phyloP scores from a whole-genome alignment of 2,329 filamentous ascomycete species.

The Simplicillium aogashimaense region DNA sequence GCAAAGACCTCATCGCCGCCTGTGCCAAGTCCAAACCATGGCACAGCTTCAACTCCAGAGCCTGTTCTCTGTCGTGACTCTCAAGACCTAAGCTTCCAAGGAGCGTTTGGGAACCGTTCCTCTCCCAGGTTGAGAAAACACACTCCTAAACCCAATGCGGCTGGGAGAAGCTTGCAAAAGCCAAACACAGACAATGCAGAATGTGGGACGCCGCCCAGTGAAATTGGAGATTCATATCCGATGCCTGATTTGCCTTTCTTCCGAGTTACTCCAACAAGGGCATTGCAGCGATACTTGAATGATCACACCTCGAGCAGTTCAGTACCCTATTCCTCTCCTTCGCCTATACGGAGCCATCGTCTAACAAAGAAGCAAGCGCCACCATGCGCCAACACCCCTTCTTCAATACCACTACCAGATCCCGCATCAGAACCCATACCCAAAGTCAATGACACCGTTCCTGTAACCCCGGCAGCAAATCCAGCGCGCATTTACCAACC shows the following conservation, averaged over 20 bases:
- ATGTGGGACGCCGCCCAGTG: conserved; percentile 34
- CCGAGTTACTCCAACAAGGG: conserved; percentile 34
- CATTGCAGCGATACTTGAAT: conserved; percentile 39
- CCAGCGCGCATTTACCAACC: neutral
- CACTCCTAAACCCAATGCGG: no score
- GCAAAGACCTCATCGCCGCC: conserved; percentile 1
- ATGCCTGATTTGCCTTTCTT: conserved; percentile 20
- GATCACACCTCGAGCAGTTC: conserved; percentile 12
- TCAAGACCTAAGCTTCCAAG: conserved; percentile 32
- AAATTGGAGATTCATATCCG: conserved; percentile 45
- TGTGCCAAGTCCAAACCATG: neutral
- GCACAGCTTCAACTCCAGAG: conserved; percentile 7
- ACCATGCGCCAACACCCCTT: neutral
- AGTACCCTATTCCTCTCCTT: conserved; percentile 13
- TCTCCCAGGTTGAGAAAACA: conserved; percentile 16
- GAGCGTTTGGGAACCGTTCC: conserved; percentile 32
- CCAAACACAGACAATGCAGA: conserved; percentile 10
- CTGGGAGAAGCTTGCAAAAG: neutral
- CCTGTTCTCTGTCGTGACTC: conserved; percentile 19
- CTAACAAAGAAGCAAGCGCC: no score
- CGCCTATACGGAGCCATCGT: neutral
- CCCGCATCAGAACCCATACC: neutral
- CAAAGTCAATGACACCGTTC: neutral
- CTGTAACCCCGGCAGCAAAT: conserved; percentile 3
- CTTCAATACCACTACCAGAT: neutral